phyloP scores from a whole-genome alignment of 305 asterid genomes.

The Fraxinus baroniana region DNA sequence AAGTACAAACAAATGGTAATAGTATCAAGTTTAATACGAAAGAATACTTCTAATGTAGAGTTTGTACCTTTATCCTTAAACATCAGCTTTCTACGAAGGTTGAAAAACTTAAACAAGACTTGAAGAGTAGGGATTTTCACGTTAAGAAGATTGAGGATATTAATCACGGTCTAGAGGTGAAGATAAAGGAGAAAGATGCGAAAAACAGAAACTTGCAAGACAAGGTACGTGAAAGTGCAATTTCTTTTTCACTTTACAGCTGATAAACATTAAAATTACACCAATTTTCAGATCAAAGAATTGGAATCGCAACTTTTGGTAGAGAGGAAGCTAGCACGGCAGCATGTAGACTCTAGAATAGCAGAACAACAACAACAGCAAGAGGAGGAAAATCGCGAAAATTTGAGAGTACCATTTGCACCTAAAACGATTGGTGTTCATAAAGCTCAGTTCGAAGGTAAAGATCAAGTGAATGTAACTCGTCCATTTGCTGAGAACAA shows the following conservation, averaged over 20 bases:
- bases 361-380: slow-evolving; percentile 68
- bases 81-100: slow-evolving; percentile 34
- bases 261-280: not conserved
- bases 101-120: slow-evolving; percentile 76
- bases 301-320: slow-evolving; percentile 85
- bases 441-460: not conserved
- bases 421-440: slow-evolving; percentile 33
- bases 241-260: not conserved
- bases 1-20: slow-evolving; percentile 82
- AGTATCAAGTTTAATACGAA: not conserved
- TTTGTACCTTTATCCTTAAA: not conserved
- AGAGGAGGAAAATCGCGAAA: slow-evolving; percentile 33
- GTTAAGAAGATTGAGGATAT: slow-evolving; percentile 84
- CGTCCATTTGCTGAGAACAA: slow-evolving; percentile 43
- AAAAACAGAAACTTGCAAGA: slow-evolving; percentile 82
- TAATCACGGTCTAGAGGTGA: slow-evolving; percentile 72
- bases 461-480: slow-evolving; percentile 32
- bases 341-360: slow-evolving; percentile 74
- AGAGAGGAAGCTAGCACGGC: slow-evolving; percentile 90
- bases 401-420: slow-evolving; percentile 56
- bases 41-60: not conserved
- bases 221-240: slow-evolving; percentile 49
- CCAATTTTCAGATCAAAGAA: slow-evolving; percentile 73
- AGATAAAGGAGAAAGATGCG: slow-evolving; percentile 73
- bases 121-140: slow-evolving; percentile 73